These are phyloP conservation scores for Daldinia sp. DNA, from an alignment of 2,329 filamentous ascomycete genomes.

Conservation along the genomic window DNA sequence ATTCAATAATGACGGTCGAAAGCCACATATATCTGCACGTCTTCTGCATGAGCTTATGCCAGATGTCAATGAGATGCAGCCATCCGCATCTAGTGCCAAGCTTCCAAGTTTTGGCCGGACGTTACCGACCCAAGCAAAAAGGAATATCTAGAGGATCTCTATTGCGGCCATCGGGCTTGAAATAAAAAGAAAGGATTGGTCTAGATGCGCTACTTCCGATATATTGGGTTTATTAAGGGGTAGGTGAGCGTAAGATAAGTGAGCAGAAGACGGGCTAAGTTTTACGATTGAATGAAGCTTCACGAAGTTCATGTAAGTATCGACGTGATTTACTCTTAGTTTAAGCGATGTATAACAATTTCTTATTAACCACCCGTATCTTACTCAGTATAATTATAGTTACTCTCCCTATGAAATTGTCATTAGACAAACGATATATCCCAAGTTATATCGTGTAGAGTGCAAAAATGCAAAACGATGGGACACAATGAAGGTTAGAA, in stretches of 20 bases:
- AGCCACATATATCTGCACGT: constrained; percentile 5
- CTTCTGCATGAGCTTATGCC: constrained; percentile 5
- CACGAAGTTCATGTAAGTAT: not conserved
- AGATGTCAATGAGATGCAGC: constrained; percentile 5
- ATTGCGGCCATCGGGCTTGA: not conserved
- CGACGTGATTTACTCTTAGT: not conserved
- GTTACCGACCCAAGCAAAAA: not conserved
- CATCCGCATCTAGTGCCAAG: constrained; percentile 11
- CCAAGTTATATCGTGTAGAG: not conserved
- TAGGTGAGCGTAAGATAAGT: not conserved
- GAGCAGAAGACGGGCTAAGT: not conserved
- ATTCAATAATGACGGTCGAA: not conserved
- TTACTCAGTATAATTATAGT: not conserved
- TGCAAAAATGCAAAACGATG: too few species aligned
- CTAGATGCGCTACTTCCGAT: not conserved
- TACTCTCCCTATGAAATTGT: not conserved
- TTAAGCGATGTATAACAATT: not conserved
- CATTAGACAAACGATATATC: not conserved
- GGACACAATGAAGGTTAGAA: too few species aligned
- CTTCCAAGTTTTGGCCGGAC: not conserved
- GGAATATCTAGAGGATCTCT: constrained; percentile 1
- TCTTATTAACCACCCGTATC: not conserved
- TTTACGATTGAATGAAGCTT: not conserved
- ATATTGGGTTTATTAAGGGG: constrained; percentile 1
- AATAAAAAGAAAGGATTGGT: not conserved